Conservation (phyloP, 331 rosid species). For the Rhamnella rubrinervis region DNA sequence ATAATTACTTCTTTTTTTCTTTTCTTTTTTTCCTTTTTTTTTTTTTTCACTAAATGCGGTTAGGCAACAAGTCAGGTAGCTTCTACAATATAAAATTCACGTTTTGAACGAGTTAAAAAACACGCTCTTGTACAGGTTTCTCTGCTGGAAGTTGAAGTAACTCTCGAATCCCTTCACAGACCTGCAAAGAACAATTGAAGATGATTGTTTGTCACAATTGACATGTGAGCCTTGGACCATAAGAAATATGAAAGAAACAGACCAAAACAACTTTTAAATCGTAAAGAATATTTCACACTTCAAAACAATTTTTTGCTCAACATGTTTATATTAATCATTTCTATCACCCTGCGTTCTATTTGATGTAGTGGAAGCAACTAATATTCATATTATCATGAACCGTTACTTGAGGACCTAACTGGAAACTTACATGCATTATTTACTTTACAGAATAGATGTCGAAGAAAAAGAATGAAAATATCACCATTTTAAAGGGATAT, state of each 20-base stretch:
- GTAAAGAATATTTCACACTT: no score
- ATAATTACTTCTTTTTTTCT: no score
- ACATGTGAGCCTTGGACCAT: no score
- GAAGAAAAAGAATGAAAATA: not conserved
- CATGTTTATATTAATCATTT: no score
- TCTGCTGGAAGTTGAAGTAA: conserved; percentile 82
- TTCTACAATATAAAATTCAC: no score
- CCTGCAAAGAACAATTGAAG: conserved; percentile 46
- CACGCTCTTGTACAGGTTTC: conserved; percentile 41
- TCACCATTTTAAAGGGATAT: conserved; percentile 16
- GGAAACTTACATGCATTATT: not conserved
- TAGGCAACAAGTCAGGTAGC: no score
- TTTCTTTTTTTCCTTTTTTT: no score
- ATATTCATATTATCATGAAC: not conserved
- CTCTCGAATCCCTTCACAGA: conserved; percentile 80
- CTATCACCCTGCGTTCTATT: not conserved
- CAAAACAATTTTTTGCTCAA: no score
- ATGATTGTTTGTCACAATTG: not conserved
- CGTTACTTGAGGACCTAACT: not conserved
- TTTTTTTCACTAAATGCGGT: no score
- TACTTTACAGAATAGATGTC: conserved; percentile 3
- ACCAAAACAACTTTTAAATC: no score
- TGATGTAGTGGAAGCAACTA: not conserved
- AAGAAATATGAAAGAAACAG: no score
- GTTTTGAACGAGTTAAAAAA: conserved; percentile 29